Evolutionary conservation across 2,329 filamentous ascomycete species (phyloP), one percentile per base, ranked within the genome.

Genomic region (Diplocarpon mali): DNA sequence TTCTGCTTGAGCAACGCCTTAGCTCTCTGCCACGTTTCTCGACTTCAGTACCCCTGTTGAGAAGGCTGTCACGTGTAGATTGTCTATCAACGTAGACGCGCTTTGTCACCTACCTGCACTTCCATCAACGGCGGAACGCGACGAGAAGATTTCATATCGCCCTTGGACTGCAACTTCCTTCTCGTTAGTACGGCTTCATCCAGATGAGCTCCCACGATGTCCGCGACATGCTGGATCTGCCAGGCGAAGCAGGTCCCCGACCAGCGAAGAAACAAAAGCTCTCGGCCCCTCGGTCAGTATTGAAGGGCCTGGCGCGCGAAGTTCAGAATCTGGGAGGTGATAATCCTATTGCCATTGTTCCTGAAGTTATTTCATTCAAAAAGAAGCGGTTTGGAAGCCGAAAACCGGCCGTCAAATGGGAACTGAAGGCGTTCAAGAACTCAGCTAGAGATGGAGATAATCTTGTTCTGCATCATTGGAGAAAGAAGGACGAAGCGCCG

Each of bases 221-320:
- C 56, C 86, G 85, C 68, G 87, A 94, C 64, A 85, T 94, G 61
- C 78, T 94, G 60, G 86, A 89, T 64, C 71, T 94, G 62, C 81
- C 82, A 54, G 68, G 67, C 40, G 69, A 78, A 55, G 80, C 79
- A 28, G 67, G 65, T 41, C 60, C 69, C 43, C 68, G 81, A 51
- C 77, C 80, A 34, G 67, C 75, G 35, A 93, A 92, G 68, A 89
- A 90, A 62, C 78, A 82, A 57, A 88, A 84, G 62, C 69, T 76
- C 6, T 69, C 73, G 13, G 75, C 73, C 38, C 75, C 80, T 53
- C 69, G 70, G 42, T 71, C 70, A 34, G 79, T 73, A 51, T 60
- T 82, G 42, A 81, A 81, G 53, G 78, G 78, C 17, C 66, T 82
- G 16, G 76, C 77, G 41, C 74, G 78, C 49, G 78, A 82, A 57